These are phyloP conservation scores for Protomyces macrosporus DNA, from an alignment of 1,139 yeast species.

Conservation along the genomic window DNA sequence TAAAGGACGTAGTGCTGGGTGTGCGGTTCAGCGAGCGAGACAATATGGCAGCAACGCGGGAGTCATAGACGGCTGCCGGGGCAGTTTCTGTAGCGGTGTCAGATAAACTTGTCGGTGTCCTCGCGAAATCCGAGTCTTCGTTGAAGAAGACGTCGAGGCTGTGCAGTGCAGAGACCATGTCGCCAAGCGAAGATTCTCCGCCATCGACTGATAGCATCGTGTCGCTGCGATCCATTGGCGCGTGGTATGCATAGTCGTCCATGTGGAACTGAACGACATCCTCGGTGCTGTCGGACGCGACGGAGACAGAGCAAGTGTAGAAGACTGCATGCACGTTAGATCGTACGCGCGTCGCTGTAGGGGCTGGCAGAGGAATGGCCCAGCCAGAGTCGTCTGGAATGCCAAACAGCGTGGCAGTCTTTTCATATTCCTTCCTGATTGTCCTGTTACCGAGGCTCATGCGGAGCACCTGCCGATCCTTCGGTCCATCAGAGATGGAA, in stretches of 20 bases:
- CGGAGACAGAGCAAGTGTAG: slow-evolving; percentile 59
- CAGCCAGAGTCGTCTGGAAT: slow-evolving; percentile 97
- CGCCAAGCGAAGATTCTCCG: slow-evolving; percentile 62
- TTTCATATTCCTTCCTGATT: slow-evolving; percentile 72
- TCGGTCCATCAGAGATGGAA: slow-evolving; percentile 78
- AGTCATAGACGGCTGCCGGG: slow-evolving; percentile 66
- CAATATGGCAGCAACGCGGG: slow-evolving; percentile 68
- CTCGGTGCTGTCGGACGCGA: slow-evolving; percentile 33
- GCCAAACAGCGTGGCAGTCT: slow-evolving; percentile 85
- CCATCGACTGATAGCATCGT: slow-evolving; percentile 33
- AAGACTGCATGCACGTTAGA: slow-evolving; percentile 94
- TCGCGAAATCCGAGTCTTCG: slow-evolving; percentile 46
- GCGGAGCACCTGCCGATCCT: slow-evolving; percentile 85
- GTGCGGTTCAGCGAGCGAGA: slow-evolving; percentile 71
- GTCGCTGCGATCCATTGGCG: slow-evolving; percentile 30
- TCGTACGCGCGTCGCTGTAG: slow-evolving; percentile 79
- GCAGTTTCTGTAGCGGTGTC: slow-evolving; percentile 47
- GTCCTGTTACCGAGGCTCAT: slow-evolving; percentile 84
- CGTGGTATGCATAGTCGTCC: slow-evolving; percentile 32
- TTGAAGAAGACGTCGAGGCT: slow-evolving; percentile 90
- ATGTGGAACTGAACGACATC: slow-evolving; percentile 33
- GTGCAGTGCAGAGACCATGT: slow-evolving; percentile 95
- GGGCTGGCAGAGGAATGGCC: slow-evolving; percentile 94
- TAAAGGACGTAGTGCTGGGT: slow-evolving; percentile 67
- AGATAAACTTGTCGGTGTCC: slow-evolving; percentile 37